A percentile compares a stretch with the other conserved stretches of the same genome.
These are phyloP conservation scores for Cymbopogon citratus DNA, from an alignment of 176 grass and related monocot species.

Conservation along the genomic window DNA sequence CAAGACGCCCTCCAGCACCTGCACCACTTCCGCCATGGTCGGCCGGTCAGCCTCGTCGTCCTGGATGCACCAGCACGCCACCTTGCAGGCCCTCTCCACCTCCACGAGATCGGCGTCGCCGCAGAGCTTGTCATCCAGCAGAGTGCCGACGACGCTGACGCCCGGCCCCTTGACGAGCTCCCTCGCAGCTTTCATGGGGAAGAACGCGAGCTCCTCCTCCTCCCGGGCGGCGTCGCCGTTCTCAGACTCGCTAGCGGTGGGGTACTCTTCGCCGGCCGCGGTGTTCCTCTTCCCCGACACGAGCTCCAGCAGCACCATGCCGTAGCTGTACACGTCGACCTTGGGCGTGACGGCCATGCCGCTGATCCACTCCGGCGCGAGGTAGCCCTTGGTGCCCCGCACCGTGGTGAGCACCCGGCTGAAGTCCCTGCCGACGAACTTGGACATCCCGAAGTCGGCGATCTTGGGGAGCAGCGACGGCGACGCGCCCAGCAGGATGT, in stretches of 20 bases:
- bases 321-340: slow-evolving; percentile 53
- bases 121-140: slow-evolving; percentile 26
- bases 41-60: slow-evolving; percentile 36
- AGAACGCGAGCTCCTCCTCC: neutral
- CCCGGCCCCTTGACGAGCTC: slow-evolving; percentile 18
- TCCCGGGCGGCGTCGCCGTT: neutral
- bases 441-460: slow-evolving; percentile 51
- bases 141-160: slow-evolving; percentile 8
- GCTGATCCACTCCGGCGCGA: slow-evolving; percentile 48
- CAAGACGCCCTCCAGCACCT: slow-evolving; percentile 28
- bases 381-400: slow-evolving; percentile 48
- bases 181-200: slow-evolving; percentile 17
- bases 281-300: slow-evolving; percentile 31
- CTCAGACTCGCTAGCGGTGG: neutral
- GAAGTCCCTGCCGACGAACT: slow-evolving; percentile 37
- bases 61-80: slow-evolving; percentile 57
- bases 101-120: slow-evolving; percentile 15
- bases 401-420: slow-evolving; percentile 41
- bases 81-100: slow-evolving; percentile 40
- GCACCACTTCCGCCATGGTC: slow-evolving; percentile 40
- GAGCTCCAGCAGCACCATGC: slow-evolving; percentile 48
- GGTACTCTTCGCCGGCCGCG: neutral
- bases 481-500: slow-evolving; percentile 38
- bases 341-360: slow-evolving; percentile 23
- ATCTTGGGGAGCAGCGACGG: slow-evolving; percentile 15